Conservation (phyloP, 208 protist genomes). For the Lotmaria passim region DNA sequence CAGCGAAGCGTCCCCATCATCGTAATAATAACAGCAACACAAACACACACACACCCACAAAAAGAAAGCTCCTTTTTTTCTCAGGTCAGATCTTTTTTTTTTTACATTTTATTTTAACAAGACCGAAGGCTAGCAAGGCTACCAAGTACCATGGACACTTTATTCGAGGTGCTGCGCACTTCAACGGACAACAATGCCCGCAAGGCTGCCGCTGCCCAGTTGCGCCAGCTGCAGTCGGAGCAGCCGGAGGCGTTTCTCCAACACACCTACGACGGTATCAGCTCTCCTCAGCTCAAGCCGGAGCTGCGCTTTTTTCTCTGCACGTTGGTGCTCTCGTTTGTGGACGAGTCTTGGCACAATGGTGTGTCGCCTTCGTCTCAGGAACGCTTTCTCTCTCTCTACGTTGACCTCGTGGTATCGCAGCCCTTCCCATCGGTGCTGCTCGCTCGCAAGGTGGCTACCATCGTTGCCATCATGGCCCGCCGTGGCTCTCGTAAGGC, state of each 20-base stretch:
- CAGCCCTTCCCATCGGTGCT: slow-evolving; percentile 32
- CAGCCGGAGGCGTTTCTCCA: slow-evolving; percentile 63
- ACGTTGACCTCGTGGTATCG: slow-evolving; percentile 44
- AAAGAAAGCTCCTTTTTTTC: no score
- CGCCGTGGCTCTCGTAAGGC: slow-evolving; percentile 36
- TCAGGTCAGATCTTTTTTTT: slow-evolving; percentile 16
- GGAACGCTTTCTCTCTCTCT: slow-evolving; percentile 39
- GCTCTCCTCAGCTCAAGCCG: slow-evolving; percentile 20
- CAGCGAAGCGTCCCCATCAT: no score
- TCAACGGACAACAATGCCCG: slow-evolving; percentile 69
- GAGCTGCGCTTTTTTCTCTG: slow-evolving; percentile 76
- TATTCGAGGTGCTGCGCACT: slow-evolving; percentile 58
- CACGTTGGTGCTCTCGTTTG: slow-evolving; percentile 62
- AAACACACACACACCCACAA: no score
- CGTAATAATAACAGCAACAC: no score
- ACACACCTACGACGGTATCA: slow-evolving; percentile 59
- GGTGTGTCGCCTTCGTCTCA: slow-evolving; percentile 41
- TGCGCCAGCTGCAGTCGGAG: slow-evolving; percentile 62
- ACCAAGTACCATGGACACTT: slow-evolving; percentile 43
- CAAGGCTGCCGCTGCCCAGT: slow-evolving; percentile 52
- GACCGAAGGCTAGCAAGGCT: background rate
- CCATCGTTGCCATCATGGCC: slow-evolving; percentile 66
- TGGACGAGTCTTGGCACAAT: slow-evolving; percentile 71
- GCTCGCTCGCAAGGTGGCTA: slow-evolving; percentile 65
- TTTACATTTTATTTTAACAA: background rate